Base-by-base conservation (phyloP, 179 eudicot genomes). In the Actinidia chinensis region DNA sequence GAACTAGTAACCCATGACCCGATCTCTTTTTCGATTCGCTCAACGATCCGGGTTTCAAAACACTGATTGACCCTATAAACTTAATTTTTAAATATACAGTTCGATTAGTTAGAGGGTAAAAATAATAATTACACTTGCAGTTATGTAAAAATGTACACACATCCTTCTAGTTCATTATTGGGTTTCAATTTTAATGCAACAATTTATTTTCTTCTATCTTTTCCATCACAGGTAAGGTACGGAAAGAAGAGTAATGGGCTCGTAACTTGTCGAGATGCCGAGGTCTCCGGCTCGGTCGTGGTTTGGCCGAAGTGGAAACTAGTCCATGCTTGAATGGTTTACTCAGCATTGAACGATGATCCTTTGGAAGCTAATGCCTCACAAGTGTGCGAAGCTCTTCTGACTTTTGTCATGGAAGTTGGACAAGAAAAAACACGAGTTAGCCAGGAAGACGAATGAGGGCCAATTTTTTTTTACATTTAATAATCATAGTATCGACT, bases 321-420 rank as follows among this genome's bases (percentile, higher is more conserved):
- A 7, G 96, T 93, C 78, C 99, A 95, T 74, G 89, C 91, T 5
- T 93, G 99, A 97, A 93, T 95, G 95, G 99, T 94, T 42, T 96
- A 94, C 76, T 89, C 99, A 20, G 85, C 96, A 3, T 44, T 87
- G 33, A 91, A 83, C 2, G 95, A 96, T 63, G 89, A 91, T 48
- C 87, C 90, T 2, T 60, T 86, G 2, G 95, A 92, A 80, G 91
- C 93, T 2, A 87, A 87, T 79, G 91, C 99, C 68, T 87, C 98
- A 55, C 92, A 94, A 56, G 91, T 92, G 8, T 96, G 98, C 56
- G 98, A 96, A 83, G 98, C 99, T 80, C 92, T 96, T 52, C 47
- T 96, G 48, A 78, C 85, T 3, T 88, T 96, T 86, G 91, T 94
- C 43, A 79, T 92, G 61, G 98, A 96, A 87, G 94, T 79, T 47